Evolutionary conservation across 306 rosid genomes (phyloP), one percentile per base, ranked within the genome.

Genomic region (Fragaria nilgerrensis): DNA sequence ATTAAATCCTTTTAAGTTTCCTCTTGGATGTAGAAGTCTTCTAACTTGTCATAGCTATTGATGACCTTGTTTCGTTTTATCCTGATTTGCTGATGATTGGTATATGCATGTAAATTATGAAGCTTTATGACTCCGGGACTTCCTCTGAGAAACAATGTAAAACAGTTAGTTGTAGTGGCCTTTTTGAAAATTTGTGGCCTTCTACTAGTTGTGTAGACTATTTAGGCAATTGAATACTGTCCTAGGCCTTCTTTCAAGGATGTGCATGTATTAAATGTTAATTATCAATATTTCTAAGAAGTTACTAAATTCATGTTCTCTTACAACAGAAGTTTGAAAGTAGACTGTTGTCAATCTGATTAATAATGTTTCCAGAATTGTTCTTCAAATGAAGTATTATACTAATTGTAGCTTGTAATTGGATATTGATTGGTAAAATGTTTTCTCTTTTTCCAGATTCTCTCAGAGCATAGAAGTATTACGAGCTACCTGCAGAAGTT

Each of bases 381-480:
- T 32, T 75, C 25, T 47, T 13, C 19, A 44, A 23, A 48, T 65
- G 37, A 41, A 63, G 29, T 48, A 12, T 17, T 70, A 64, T 23
- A 27, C 50, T 72, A 48, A 43, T 69, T 68, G 65, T 70, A 65
- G 77, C 52, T 75, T 81, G 66, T 63, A 62, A 68, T 68, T 41
- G 8, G 2, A 12, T 66, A 39, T 22, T 8, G 23, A 41, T 12
- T 22, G 71, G 61, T 75, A 44, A 44, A 27, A 61, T 62, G 14
- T 27, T 59, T 37, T 12, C 32, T 55, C 61, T 9, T 44, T 44
- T 75, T 79, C 86, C 84, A 95, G 99, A 95, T 95, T 83, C 88
- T 95, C 56, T 88, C 96, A 7, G 99, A 95, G 84, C 97, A 95
- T 80, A 96, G 99, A 64, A 92, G 97, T 84, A 95, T 95, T 79